Base-by-base conservation (phyloP, 192 early-diverging fungal genomes). In the Coemansia sp. region DNA sequence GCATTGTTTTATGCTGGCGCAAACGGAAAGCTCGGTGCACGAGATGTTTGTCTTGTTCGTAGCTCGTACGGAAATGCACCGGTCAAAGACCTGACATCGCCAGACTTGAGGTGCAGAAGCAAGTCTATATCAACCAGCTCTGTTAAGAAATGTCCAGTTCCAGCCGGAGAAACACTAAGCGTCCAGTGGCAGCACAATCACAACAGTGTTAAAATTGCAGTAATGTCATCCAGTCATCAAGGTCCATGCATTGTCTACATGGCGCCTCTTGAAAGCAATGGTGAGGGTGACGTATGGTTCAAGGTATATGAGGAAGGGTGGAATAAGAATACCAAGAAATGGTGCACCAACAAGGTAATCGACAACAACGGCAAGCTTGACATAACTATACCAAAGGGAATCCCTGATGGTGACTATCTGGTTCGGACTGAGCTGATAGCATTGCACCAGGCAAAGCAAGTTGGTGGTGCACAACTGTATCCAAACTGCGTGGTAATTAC, bases 221-320 rank as follows among this genome's bases (percentile, higher is more conserved):
- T 62, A 3, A 57, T 73, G 18, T 68, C 71, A 4, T 19, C 16
- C 0, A 64, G 61, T 12, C 72, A 74, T 41, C 2, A 16, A 5
- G 73, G 73, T 0, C 73, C 73, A 10, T 74, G 72, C 47, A 16
- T 61, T 9, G 56, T 55, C 64, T 73, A 64, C 47, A 65, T 78
- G 59, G 65, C 75, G 2, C 66, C 61, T 1, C 47, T 67, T 37
- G 39, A 45, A 10, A 45, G 32, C 9, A 57, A 63, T 9, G 75
- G 71, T 0, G 41, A 56, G 2, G 59, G 59, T 4, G 13, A 72
- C 1, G 54, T 61, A 1, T 78, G 71, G 75, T 68, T 68, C 54
- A 73, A 78, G 39, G 65, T 73, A 9, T 73, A 53, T 19, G 65
- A 78, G 37, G 38, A 78, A 1, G 70, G 70, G 0, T 78, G 57